Base-by-base conservation (phyloP, 1,284 basidiomycete genomes). In the Cronartium quercuum region DNA sequence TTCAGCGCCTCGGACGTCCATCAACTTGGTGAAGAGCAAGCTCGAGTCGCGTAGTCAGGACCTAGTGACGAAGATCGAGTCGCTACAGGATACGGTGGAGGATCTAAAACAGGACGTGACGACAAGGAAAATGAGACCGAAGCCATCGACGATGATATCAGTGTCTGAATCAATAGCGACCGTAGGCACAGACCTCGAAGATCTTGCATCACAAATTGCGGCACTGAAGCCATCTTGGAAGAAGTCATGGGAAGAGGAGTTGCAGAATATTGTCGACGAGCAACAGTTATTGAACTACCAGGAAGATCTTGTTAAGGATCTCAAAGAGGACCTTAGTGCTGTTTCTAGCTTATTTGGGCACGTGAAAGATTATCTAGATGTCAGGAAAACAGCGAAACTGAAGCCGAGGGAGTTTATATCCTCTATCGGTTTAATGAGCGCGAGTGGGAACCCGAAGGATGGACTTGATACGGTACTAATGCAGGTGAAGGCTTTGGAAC, bases 191-290 rank as follows among this genome's bases (percentile, higher is more conserved):
- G 89, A 94, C 81, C 85, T 98, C 47, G 86, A 89, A 76, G 89
- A 88, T 77, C 85, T 98, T 68, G 88, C 89, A 78, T 87, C 89
- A 77, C 92, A 95, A 81, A 90, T 98, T 78, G 87, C 89, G 78
- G 90, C 91, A 3, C 88, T 96, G 79, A 94, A 91, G 80, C 94
- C 95, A 65, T 91, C 91, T 85, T 98, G 95, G 95, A 93, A 95
- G 84, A 93, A 95, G 85, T 97, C 94, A 34, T 98, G 95, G 95
- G 91, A 92, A 79, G 88, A 91, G 79, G 95, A 98, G 84, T 83
- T 98, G 81, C 91, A 93, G 84, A 92, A 93, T 78, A 94, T 98
- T 76, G 91, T 98, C 61, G 94, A 97, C 82, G 95, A 98, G 83
- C 95, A 98, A 82, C 91, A 94, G 79, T 91, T 96, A 84, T 84